Base-by-base conservation (phyloP, 768 basidiomycete species). In the Filobasidium floriforme region DNA sequence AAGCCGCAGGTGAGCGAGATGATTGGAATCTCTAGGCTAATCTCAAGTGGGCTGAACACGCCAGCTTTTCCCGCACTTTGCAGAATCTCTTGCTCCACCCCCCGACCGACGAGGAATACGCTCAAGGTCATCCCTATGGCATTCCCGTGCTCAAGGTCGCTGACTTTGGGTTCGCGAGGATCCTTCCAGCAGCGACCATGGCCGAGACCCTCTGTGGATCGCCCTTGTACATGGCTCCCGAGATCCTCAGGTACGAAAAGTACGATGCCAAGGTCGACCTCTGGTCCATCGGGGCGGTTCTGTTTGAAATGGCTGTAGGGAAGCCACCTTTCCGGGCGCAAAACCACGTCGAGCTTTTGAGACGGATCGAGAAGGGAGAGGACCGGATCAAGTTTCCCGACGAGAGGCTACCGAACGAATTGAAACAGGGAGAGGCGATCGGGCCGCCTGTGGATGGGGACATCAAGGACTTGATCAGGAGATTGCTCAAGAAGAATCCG, bases 171-270 rank as follows among this genome's bases (percentile, higher is more conserved):
- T 99, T 99, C 73, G 96, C 96, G 0, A 85, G 96, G 19, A 89
- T 88, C 24, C 81, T 99, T 1, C 92, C 93, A 0, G 89, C 88
- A 41, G 86, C 90, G 7, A 89, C 91, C 84, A 86, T 98, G 85
- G 96, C 94, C 19, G 96, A 98, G 79, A 99, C 96, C 5, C 82
- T 99, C 1, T 99, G 96, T 76, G 94, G 96, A 2, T 96, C 92
- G 14, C 96, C 94, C 87, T 80, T 99, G 37, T 99, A 99, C 80
- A 99, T 98, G 96, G 96, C 96, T 0, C 96, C 96, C 0, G 96
- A 99, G 79, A 98, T 99, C 72, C 81, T 99, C 12, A 86, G 90
- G 18, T 96, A 96, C 77, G 88, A 98, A 80, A 93, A 93, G 76
- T 98, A 99, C 79, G 92, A 96, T 76, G 93, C 93, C 22, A 94